Evolutionary conservation across 257 asterid genomes (phyloP), one percentile per base, ranked within the genome.

Genomic region (Nicotiana noctiflora): DNA sequence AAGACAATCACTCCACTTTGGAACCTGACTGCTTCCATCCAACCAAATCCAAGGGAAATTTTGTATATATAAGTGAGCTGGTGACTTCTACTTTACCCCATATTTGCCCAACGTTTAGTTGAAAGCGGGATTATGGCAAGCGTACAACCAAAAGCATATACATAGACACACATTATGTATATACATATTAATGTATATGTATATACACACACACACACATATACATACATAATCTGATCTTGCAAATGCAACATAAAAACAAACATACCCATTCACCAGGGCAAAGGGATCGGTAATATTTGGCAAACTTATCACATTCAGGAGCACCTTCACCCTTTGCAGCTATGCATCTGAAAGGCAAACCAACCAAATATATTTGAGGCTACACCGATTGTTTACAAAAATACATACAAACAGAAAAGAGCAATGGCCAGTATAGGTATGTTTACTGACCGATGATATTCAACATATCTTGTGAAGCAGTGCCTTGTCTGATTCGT

Each of bases 401-500:
- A 62, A 23, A 37, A 15, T 12, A 62, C 74, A 82, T 44, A 64
- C 55, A 61, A 59, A 76, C 40, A 17, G 52, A 14, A 68, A 59
- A 65, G 27, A 79, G 63, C 29, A 61, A 63, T 15, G 32, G 66
- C 8, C 27, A 77, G 17, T 46, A n/a, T 6, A 53, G 25, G 10
- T 64, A 76, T 51, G 25, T 78, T 56, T 81, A 21, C 91, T 82
- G 81, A 93, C 98, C 98, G 89, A 83, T 95, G 98, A 84, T 90
- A 95, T 85, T 95, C 99, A 29, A 95, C 84, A 83, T 95, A 95
- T 85, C 98, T 87, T 57, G 98, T 93, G 86, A 95, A 95, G 92
- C 98, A 95, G 82, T 95, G 98, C 85, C 98, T 91, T 66, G 95
- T 89, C 89, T 95, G 98, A 88, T 95, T 95, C 53, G 98, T 95